Base-by-base conservation (phyloP, 805 yeast species). In the Lipomyces sp. region DNA sequence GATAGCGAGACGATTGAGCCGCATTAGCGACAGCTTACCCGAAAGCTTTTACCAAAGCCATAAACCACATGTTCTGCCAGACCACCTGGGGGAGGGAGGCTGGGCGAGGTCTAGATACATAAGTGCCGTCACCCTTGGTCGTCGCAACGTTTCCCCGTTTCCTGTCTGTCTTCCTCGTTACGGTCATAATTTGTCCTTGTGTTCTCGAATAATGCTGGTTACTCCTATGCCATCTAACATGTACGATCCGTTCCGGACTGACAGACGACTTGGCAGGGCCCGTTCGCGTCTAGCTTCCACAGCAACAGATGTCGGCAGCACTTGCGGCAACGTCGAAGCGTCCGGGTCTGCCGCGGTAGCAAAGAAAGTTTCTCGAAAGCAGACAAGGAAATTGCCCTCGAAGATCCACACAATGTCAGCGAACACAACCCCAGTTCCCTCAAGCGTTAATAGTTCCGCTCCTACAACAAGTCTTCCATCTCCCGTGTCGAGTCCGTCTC, bases 401-500 rank as follows among this genome's bases (percentile, higher is more conserved):
- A 42, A n/a, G 29, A n/a, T 24, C 15, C 7, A 8, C 24, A 42
- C 48, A 4, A 42, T 5, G n/a, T 15, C 48, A 42, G 24, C 48
- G 29, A 42, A 24, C 48, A 2, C 48, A 15, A 5, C 5, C 15
- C 48, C 48, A 15, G 10, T 24, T 3, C 10, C 24, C 8, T 24
- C 7, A 42, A 24, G 18, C 48, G 6, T 15, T 42, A 42, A 42
- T 42, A 3, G 1, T 2, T 42, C 48, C 24, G 7, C 48, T 42
- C 48, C 29, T 3, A 42, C 24, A 3, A 42, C 7, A 7, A 42
- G 6, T 15, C n/a, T 6, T 15, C 18, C 48, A 1, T 15, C 24
- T 42, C 48, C 48, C 48, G 48, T 42, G 5, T 42, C 48, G 48
- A n/a, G 18, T 42, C 48, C 48, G 48, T 42, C 24, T 42, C 48